phyloP scores from a whole-genome alignment of 2,329 filamentous ascomycete genomes.

The Basipetospora chlamydospora region DNA sequence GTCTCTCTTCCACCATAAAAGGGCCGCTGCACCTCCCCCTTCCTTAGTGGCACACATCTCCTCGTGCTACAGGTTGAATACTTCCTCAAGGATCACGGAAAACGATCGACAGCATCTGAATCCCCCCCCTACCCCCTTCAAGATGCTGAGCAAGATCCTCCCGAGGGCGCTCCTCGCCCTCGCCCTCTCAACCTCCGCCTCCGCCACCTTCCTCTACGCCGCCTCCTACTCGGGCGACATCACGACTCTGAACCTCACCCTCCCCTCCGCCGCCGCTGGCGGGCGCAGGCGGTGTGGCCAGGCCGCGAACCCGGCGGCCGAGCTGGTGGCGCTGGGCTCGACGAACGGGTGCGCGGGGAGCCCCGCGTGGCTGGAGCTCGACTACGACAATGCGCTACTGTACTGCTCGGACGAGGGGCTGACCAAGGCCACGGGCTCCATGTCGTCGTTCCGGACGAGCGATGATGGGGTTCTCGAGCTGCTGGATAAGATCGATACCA shows the following conservation, averaged over 20 bases:
- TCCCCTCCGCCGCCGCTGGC: slow-evolving; percentile 7
- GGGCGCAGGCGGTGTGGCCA: neutral
- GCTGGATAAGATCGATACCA: slow-evolving; percentile 20
- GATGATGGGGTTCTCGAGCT: slow-evolving; percentile 22
- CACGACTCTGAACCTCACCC: slow-evolving; percentile 30
- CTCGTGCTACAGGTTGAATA: too few relatives aligned
- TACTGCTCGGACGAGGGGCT: slow-evolving; percentile 49
- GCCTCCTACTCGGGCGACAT: slow-evolving; percentile 33
- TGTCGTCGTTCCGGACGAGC: slow-evolving; percentile 26
- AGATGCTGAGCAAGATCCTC: neutral
- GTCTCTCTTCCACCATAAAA: too few relatives aligned
- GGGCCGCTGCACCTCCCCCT: too few relatives aligned
- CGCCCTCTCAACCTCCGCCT: slow-evolving; percentile 10
- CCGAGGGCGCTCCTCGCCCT: slow-evolving; percentile 2
- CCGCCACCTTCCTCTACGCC: slow-evolving; percentile 28
- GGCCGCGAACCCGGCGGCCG: slow-evolving; percentile 12
- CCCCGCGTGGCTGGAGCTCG: slow-evolving; percentile 47
- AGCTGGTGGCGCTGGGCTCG: slow-evolving; percentile 26
- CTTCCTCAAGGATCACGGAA: too few relatives aligned
- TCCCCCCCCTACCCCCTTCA: neutral
- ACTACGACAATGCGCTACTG: slow-evolving; percentile 31
- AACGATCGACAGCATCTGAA: too few relatives aligned
- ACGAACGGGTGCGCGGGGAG: slow-evolving; percentile 34
- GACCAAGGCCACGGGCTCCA: slow-evolving; percentile 27
- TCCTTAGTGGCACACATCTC: too few relatives aligned